Conservation (phyloP, 352 stramenopile genomes). For the Blastocystis hominis region DNA sequence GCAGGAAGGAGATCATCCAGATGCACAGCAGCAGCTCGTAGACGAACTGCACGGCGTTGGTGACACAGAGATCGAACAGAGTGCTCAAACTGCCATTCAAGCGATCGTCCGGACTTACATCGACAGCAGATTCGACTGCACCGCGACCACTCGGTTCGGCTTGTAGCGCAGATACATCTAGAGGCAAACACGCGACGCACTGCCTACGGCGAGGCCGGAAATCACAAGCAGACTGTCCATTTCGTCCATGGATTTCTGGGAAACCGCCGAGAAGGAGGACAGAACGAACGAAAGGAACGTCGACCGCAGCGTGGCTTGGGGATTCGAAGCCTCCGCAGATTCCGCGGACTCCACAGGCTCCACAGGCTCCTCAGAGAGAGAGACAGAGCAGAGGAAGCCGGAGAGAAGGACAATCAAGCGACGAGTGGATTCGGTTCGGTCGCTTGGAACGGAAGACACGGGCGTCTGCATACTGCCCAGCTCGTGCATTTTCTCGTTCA, state of each 20-base stretch:
- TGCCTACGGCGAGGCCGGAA: neutral
- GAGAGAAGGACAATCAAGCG: neutral
- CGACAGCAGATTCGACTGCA: neutral
- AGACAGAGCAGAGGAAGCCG: neutral
- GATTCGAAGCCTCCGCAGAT: neutral
- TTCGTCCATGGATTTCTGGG: slow-evolving; percentile 20
- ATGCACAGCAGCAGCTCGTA: slow-evolving; percentile 50
- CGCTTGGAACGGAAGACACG: neutral
- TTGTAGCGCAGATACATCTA: slow-evolving; percentile 41
- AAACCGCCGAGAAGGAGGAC: neutral
- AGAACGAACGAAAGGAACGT: neutral
- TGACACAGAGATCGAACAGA: slow-evolving; percentile 41
- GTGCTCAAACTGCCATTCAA: neutral
- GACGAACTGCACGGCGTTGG: slow-evolving; percentile 37
- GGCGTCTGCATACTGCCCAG: neutral
- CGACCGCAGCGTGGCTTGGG: neutral
- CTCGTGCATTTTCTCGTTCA: neutral
- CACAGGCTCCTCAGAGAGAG: neutral
- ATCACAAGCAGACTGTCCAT: slow-evolving; percentile 32
- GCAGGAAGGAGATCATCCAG: slow-evolving; percentile 44
- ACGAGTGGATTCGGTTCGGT: neutral
- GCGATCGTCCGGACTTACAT: neutral
- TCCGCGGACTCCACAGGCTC: neutral
- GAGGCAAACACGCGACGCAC: neutral
- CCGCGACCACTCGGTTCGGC: neutral